Evolutionary conservation across 2,329 filamentous ascomycete species (phyloP).

Genomic region (Dactylella cylindrospora): DNA sequence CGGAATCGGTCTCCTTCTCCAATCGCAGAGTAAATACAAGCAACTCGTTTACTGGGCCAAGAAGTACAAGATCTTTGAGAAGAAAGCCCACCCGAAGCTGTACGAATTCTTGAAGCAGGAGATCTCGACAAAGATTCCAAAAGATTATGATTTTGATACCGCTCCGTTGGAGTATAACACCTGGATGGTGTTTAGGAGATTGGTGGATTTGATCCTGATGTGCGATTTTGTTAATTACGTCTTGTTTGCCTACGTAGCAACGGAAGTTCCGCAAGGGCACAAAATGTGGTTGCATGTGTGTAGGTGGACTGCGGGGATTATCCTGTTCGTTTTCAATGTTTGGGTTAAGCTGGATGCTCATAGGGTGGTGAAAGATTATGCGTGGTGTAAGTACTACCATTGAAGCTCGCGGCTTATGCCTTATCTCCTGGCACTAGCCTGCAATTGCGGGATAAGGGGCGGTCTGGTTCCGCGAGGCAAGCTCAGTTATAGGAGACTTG

Average conservation of each 20-base stretch:
- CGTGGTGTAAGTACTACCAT: slow-evolving; percentile 66
- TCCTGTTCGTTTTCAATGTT: slow-evolving; percentile 86
- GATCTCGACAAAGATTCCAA: slow-evolving; percentile 87
- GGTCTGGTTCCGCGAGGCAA: too few relatives aligned
- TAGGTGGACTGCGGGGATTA: slow-evolving; percentile 76
- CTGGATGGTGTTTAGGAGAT: slow-evolving; percentile 91
- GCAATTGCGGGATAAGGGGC: too few relatives aligned
- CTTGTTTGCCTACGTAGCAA: slow-evolving; percentile 89
- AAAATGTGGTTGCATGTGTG: slow-evolving; percentile 66
- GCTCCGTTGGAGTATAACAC: slow-evolving; percentile 98
- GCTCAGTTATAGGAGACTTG: too few relatives aligned
- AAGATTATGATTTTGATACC: slow-evolving; percentile 86
- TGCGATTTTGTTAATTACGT: slow-evolving; percentile 98
- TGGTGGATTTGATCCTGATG: slow-evolving; percentile 97
- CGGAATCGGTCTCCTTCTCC: slow-evolving; percentile 86
- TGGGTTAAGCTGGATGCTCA: slow-evolving; percentile 99
- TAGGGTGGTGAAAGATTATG: slow-evolving; percentile 96
- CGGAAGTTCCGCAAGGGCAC: slow-evolving; percentile 72
- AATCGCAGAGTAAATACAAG: slow-evolving; percentile 85
- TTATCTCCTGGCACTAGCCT: too few relatives aligned
- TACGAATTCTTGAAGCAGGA: slow-evolving; percentile 84
- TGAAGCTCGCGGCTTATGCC: too few relatives aligned
- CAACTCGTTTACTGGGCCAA: slow-evolving; percentile 84
- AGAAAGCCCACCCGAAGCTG: slow-evolving; percentile 75
- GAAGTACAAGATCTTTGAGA: slow-evolving; percentile 81